These are phyloP conservation scores for Pichia sp. DNA, from an alignment of 1,139 yeast species.

Conservation along the genomic window DNA sequence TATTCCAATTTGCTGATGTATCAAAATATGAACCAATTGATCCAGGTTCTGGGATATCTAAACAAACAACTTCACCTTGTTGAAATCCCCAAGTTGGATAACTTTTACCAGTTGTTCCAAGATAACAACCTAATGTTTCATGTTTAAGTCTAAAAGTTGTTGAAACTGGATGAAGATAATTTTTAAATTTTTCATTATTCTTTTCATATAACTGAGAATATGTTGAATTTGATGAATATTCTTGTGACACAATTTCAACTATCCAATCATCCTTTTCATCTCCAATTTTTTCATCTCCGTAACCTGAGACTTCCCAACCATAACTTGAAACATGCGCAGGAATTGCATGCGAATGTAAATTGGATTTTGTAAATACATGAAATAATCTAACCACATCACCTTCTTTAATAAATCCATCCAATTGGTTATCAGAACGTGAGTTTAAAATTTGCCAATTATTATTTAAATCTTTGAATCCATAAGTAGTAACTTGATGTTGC, in stretches of 20 bases:
- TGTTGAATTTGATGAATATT: conserved; percentile 42
- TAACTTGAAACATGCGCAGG: conserved; percentile 42
- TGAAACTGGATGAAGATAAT: conserved; percentile 55
- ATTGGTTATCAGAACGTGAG: conserved; percentile 27
- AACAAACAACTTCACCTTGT: conserved; percentile 76
- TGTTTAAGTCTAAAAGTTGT: conserved; percentile 63
- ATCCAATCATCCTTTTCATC: conserved; percentile 70
- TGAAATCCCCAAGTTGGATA: conserved; percentile 79
- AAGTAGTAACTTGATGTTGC: conserved; percentile 71
- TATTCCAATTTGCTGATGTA: conserved; percentile 75
- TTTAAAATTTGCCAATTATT: conserved; percentile 56
- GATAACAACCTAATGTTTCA: conserved; percentile 59
- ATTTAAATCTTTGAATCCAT: conserved; percentile 65
- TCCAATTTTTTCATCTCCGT: conserved; percentile 49
- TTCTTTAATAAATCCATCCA: conserved; percentile 30
- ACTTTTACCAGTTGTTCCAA: conserved; percentile 64
- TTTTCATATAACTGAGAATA: conserved; percentile 36
- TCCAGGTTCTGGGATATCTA: conserved; percentile 33
- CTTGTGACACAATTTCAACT: conserved; percentile 56
- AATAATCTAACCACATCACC: conserved; percentile 52
- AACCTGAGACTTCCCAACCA: conserved; percentile 59
- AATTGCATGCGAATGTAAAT: conserved; percentile 59
- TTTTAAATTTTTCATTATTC: conserved; percentile 23
- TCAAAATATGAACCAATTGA: conserved; percentile 36
- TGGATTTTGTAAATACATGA: conserved; percentile 47